phyloP scores from a whole-genome alignment of 2,329 filamentous ascomycete genomes.

The Zopfia rhizophila region DNA sequence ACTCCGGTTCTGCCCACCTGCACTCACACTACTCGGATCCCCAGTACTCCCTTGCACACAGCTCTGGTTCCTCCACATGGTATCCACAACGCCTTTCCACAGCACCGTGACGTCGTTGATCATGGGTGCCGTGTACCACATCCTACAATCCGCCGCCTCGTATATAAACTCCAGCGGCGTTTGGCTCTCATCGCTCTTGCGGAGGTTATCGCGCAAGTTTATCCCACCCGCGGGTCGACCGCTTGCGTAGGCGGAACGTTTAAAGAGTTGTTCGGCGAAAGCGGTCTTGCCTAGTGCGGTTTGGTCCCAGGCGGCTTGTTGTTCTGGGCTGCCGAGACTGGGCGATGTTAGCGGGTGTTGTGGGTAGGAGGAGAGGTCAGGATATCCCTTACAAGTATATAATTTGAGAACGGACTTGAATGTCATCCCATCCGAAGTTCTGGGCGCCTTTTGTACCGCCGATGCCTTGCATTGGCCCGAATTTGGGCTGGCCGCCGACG shows the following conservation, averaged over 20 bases:
- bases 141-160: conserved; percentile 53
- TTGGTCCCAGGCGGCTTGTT: conserved; percentile 41
- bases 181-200: conserved; percentile 47
- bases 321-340: conserved; percentile 40
- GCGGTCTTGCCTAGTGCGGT: conserved; percentile 44
- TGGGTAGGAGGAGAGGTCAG: not conserved
- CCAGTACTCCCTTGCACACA: conserved; percentile 46
- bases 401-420: conserved; percentile 42
- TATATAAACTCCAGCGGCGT: conserved; percentile 55
- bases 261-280: conserved; percentile 45
- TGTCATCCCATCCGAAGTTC: conserved; percentile 46
- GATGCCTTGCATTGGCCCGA: conserved; percentile 56
- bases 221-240: conserved; percentile 42
- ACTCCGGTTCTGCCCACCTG: conserved; percentile 42
- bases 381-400: conserved; percentile 34
- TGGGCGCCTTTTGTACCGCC: conserved; percentile 58
- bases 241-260: conserved; percentile 37
- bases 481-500: conserved; percentile 55
- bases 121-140: conserved; percentile 53
- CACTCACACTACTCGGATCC: conserved; percentile 39
- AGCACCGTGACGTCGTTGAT: conserved; percentile 46
- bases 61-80: conserved; percentile 41
- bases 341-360: not conserved
- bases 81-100: conserved; percentile 52
- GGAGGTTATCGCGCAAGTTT: conserved; percentile 51